Evolutionary conservation across 2,329 filamentous ascomycete genomes (phyloP).

Genomic region (Orbilia ellipsospora): DNA sequence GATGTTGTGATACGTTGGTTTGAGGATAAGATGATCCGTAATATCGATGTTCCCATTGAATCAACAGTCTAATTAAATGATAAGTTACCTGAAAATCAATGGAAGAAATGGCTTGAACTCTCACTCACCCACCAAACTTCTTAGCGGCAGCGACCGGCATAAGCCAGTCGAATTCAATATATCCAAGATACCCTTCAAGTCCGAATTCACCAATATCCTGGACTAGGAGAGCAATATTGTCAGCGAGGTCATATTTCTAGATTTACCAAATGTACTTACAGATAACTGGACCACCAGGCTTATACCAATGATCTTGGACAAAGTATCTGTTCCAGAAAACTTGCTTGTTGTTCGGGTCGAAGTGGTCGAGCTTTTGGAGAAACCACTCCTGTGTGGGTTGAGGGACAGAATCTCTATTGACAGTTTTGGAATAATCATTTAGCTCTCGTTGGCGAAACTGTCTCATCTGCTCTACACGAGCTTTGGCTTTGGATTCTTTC

Average conservation of each 20-base stretch:
- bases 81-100: background rate
- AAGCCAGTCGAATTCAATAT: constrained; percentile 29
- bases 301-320: constrained; percentile 57
- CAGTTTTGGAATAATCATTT: background rate
- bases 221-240: constrained; percentile 34
- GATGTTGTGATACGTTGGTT: constrained; percentile 54
- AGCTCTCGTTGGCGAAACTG: constrained; percentile 9
- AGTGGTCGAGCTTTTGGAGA: constrained; percentile 56
- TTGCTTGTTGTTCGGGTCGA: constrained; percentile 28
- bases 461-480: constrained; percentile 9
- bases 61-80: constrained; percentile 42
- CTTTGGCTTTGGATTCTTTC: constrained; percentile 25
- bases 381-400: constrained; percentile 32
- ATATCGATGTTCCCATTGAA: constrained; percentile 60
- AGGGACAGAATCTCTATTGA: background rate
- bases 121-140: constrained; percentile 50
- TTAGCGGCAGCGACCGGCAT: constrained; percentile 47
- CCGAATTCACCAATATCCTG: constrained; percentile 56
- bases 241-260: background rate
- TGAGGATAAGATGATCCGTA: constrained; percentile 62
- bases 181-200: constrained; percentile 30
- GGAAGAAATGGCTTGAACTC: background rate
- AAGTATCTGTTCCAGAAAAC: constrained; percentile 57
- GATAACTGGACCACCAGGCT: constrained; percentile 57
- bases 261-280: constrained; percentile 37